These are phyloP conservation scores for Phlebiopsis flavidoalba DNA, from an alignment of 768 basidiomycete genomes.

Conservation along the genomic window DNA sequence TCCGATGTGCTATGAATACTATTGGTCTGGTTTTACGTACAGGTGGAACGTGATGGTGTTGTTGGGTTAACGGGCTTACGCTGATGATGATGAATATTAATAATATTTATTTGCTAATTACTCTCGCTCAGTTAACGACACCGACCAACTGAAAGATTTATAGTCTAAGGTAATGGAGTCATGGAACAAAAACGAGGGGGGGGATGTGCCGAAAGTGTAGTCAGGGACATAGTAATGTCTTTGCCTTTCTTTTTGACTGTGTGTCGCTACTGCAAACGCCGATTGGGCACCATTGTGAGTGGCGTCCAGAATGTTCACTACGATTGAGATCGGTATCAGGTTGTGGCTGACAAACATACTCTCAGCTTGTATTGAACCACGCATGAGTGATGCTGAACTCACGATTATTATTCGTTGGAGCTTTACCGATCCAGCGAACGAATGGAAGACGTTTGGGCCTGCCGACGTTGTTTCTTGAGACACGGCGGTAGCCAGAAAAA, in stretches of 20 bases:
- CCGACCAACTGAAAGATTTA: too few relatives aligned
- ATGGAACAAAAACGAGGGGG: too few relatives aligned
- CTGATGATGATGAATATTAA: too few relatives aligned
- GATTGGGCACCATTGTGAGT: constrained; percentile 5
- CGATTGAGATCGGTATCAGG: too few relatives aligned
- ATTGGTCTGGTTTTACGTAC: too few relatives aligned
- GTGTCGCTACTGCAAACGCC: background rate
- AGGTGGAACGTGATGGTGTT: too few relatives aligned
- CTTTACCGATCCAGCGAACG: background rate
- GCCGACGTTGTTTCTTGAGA: background rate
- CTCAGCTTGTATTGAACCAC: background rate
- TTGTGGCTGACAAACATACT: background rate
- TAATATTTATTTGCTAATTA: too few relatives aligned
- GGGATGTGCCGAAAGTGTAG: background rate
- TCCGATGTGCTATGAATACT: too few relatives aligned
- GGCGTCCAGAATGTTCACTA: background rate
- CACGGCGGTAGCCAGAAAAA: background rate
- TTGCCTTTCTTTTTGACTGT: background rate
- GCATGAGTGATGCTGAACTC: background rate
- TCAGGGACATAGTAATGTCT: background rate
- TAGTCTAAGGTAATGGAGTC: too few relatives aligned
- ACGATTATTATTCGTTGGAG: background rate
- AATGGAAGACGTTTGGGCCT: background rate
- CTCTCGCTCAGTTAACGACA: too few relatives aligned
- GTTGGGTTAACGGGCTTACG: too few relatives aligned